A percentile compares a stretch with the other conserved stretches of the same genome.
phyloP scores from a whole-genome alignment of 225 moss, liverwort and hornwort species.

The Neckera pumila region DNA sequence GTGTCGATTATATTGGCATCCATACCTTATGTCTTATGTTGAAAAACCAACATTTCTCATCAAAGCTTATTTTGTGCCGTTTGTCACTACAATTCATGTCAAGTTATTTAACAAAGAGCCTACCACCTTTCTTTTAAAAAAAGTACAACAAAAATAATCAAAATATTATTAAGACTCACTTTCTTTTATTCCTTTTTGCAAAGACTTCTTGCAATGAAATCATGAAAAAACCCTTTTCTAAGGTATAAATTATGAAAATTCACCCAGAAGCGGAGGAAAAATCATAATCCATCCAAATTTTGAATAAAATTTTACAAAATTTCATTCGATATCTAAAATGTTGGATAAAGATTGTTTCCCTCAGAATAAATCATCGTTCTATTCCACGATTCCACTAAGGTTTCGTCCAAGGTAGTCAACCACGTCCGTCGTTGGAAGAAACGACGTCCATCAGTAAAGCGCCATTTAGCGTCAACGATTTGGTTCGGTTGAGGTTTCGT shows the following conservation, averaged over 20 bases:
- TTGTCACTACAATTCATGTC: rapidly evolving
- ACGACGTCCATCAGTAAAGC: background rate
- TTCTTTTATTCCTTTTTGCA: rapidly evolving
- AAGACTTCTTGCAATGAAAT: rapidly evolving
- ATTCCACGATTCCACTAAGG: background rate
- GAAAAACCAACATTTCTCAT: background rate
- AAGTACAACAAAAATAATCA: background rate
- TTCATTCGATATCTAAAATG: too few species aligned
- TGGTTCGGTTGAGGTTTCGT: background rate
- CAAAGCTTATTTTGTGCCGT: rapidly evolving
- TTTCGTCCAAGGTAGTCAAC: background rate
- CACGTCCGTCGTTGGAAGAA: background rate
- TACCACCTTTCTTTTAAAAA: background rate
- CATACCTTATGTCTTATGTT: background rate
- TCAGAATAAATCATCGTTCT: background rate
- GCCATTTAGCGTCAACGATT: background rate
- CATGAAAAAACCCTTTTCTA: rapidly evolving
- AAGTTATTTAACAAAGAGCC: background rate
- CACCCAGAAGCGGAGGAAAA: rapidly evolving
- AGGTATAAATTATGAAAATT: background rate
- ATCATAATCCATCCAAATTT: background rate
- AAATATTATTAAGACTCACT: background rate
- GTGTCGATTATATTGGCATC: background rate
- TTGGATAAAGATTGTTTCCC: background rate
- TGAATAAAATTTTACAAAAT: background rate